Conservation (phyloP, 2,329 filamentous ascomycete species). For the Hypoxylon sp. region DNA sequence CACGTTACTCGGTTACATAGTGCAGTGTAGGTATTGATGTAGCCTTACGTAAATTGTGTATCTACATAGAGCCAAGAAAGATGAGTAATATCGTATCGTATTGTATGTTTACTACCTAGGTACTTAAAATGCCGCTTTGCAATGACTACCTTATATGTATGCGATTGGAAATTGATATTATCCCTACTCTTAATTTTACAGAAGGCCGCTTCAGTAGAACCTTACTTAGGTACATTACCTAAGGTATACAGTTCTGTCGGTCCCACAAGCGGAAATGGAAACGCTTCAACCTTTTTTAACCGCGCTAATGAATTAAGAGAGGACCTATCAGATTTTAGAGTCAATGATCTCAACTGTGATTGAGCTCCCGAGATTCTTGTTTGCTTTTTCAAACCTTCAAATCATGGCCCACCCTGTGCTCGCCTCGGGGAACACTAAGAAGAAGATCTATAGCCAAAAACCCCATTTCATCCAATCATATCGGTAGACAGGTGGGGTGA, state of each 20-base stretch:
- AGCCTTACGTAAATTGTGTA: slow-evolving; percentile 5
- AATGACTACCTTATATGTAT: not conserved
- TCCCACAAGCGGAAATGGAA: too few relatives aligned
- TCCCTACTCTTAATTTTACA: too few relatives aligned
- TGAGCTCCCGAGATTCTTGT: not conserved
- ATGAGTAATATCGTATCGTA: not conserved
- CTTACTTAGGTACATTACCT: too few relatives aligned
- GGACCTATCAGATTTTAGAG: not conserved
- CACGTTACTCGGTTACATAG: not conserved
- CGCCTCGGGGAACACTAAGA: slow-evolving; percentile 12
- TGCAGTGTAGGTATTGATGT: not conserved
- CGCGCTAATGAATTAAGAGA: not conserved
- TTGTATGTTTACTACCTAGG: not conserved
- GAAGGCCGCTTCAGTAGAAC: too few relatives aligned
- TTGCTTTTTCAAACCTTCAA: slow-evolving; percentile 10
- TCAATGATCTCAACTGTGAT: not conserved
- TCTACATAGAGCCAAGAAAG: not conserved
- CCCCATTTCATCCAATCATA: slow-evolving; percentile 29
- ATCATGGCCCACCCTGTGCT: not conserved
- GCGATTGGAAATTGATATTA: not conserved
- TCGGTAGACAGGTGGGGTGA: slow-evolving; percentile 10
- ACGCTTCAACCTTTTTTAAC: too few relatives aligned
- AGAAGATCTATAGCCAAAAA: not conserved
- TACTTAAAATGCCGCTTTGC: too few relatives aligned
- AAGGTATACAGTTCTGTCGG: too few relatives aligned